Evolutionary conservation across 164 flowering plant species (phyloP), one percentile per base, ranked within the genome.

Genomic region (Tetracentron sinense): DNA sequence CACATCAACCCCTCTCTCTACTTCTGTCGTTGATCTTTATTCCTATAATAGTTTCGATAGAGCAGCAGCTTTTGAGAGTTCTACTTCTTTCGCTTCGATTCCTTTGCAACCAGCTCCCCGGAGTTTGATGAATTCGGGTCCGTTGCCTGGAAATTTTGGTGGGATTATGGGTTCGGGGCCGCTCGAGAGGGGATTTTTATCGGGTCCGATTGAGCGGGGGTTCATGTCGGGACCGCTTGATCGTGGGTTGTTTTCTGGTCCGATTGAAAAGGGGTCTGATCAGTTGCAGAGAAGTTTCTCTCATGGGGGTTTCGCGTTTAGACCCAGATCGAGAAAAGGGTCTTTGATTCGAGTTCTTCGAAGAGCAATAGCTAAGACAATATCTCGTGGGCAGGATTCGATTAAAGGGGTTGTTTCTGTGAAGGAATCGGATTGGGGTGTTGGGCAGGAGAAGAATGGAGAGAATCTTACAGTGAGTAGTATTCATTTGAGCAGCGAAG

Each of bases 71-170:
- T 90, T 90, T 59, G 94, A 88, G 67, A 85, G 98, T 77, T 88
- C 98, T 10, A 65, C 72, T 92, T n/a, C n/a, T n/a, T n/a, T n/a
- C n/a, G n/a, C n/a, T n/a, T n/a, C n/a, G n/a, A n/a, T n/a, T n/a
- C n/a, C 98, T 3, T 85, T 93, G 12, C 96, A 90, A 60, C 98
- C 96, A 0, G 81, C 87, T 17, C 96, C 85, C 0, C 72, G 82
- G 1, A 50, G 58, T 23, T 30, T 61, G 42, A 47, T 69, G 19
- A 61, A 23, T 21, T 79, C 81, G 20, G 81, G 82, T 50, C 73
- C 78, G 6, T 31, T 78, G 7, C 48, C 55, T 0, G 51, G 67
- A 14, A 54, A 12, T 21, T 52, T 60, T n/a, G n/a, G n/a, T n/a
- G n/a, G n/a, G n/a, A n/a, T n/a, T n/a, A n/a, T n/a, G 12, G 61